Base-by-base conservation (phyloP, 1,139 yeast species). In the Candida labiduridarum region DNA sequence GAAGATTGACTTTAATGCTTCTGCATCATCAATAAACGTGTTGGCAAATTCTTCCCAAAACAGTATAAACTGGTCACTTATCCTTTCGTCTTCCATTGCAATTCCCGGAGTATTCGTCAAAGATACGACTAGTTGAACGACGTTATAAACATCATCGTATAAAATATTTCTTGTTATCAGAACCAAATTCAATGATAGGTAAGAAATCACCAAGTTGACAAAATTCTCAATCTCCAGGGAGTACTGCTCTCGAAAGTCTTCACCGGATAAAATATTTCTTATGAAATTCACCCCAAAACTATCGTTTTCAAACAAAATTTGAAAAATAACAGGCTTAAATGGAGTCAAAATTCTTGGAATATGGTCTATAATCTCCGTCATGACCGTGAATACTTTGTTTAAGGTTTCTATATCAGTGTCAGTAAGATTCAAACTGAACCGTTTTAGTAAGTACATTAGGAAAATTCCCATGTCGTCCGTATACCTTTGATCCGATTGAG, bases 21-120 rank as follows among this genome's bases (percentile, higher is more conserved):
- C 86, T n/a, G 67, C 76, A 50, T 82, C 86, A 56, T 81, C 86
- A 16, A 78, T 69, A 51, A 79, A 81, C 1, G 81, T 76, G 54
- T 88, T 95, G 9, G 86, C 83, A 48, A 87, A 74, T 51, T 84
- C 86, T 49, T 82, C 80, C 98, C 98, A 94, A 61, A 91, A 89
- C 48, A 84, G 84, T 4, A 89, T 72, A 57, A 90, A 74, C 50
- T 84, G 85, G 42, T 78, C 82, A 14, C 96, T 86, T 11, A 88
- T 70, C 14, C 69, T 69, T 62, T 92, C 97, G 27, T 89, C 92
- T 0, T 74, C 67, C 1, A 86, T 75, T 0, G 96, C 88, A 4
- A 68, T 59, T 0, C 87, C 84, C 0, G 86, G 85, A 46, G 80
- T 77, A 48, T 78, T 76, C 0, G 96, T 82, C 46, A 91, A 66